Percentiles rank a stretch among this genome's conserved stretches.
phyloP scores from a whole-genome alignment of 176 grass and related monocot species.

The Pharus latifolius region DNA sequence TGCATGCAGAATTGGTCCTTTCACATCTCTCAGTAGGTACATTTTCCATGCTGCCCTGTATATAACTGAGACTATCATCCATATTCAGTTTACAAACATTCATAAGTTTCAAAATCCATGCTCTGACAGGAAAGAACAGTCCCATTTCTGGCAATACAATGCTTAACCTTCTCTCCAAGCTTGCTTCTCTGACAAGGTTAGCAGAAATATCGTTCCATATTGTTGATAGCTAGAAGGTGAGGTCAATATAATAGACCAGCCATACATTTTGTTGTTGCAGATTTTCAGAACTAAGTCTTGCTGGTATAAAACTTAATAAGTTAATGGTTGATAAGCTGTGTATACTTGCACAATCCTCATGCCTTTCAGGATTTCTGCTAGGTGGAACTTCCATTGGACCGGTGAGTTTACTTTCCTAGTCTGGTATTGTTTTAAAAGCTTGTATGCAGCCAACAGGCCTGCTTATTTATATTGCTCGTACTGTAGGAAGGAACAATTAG shows the following conservation, averaged over 20 bases:
- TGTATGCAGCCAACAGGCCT: neutral
- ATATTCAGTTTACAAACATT: slow-evolving; percentile 14
- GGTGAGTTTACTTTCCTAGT: slow-evolving; percentile 31
- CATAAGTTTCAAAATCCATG: neutral
- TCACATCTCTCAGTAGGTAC: slow-evolving; percentile 95
- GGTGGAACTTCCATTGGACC: slow-evolving; percentile 71
- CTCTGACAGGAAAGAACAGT: slow-evolving; percentile 69
- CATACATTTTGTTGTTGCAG: slow-evolving; percentile 30
- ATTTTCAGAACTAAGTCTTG: slow-evolving; percentile 84
- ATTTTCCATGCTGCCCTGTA: slow-evolving; percentile 8
- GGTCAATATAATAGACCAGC: slow-evolving; percentile 7
- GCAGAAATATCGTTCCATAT: slow-evolving; percentile 10
- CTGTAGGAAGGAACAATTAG: slow-evolving; percentile 52
- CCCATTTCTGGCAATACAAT: slow-evolving; percentile 86
- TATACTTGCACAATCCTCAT: slow-evolving; percentile 55
- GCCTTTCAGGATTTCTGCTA: slow-evolving; percentile 59
- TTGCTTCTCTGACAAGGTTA: slow-evolving; percentile 81
- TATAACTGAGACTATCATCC: neutral
- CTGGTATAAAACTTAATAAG: slow-evolving; percentile 82
- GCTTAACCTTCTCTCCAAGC: slow-evolving; percentile 74
- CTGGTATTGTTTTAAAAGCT: neutral
- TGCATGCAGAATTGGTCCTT: slow-evolving; percentile 66
- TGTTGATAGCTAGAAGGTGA: neutral
- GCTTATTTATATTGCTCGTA: neutral
- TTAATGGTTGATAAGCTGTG: slow-evolving; percentile 55